These are phyloP conservation scores for Seiridium cupressi DNA, from an alignment of 2,329 filamentous ascomycete genomes.

Conservation along the genomic window DNA sequence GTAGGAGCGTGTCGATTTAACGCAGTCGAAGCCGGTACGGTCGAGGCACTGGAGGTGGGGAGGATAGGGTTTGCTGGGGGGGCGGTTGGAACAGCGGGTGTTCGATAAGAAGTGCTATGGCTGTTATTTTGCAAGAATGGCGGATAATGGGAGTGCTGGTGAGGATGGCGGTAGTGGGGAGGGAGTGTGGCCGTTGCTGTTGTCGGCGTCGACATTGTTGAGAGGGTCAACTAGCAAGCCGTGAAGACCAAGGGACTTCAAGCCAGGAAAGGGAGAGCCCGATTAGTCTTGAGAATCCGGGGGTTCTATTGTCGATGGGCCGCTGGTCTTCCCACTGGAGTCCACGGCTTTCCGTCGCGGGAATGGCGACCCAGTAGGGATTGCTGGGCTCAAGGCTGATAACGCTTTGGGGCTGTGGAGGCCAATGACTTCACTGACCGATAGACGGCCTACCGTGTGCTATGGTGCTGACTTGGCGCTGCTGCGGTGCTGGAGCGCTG, in stretches of 20 bases:
- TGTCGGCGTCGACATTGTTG: slow-evolving; percentile 76
- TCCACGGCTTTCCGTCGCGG: slow-evolving; percentile 1
- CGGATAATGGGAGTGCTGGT: slow-evolving; percentile 50
- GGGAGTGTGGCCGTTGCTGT: slow-evolving; percentile 72
- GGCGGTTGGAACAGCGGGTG: slow-evolving; percentile 15
- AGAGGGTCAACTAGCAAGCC: not conserved
- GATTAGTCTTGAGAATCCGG: slow-evolving; percentile 6
- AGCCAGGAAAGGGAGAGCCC: not conserved
- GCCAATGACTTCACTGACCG: slow-evolving; percentile 7
- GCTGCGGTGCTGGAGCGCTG: not conserved
- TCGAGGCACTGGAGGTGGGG: slow-evolving; percentile 36
- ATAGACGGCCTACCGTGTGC: not conserved
- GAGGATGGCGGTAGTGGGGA: slow-evolving; percentile 60
- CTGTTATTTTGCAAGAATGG: slow-evolving; percentile 22
- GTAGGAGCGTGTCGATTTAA: slow-evolving; percentile 22
- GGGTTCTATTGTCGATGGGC: not conserved
- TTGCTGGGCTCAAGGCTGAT: not conserved
- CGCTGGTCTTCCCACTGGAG: slow-evolving; percentile 9
- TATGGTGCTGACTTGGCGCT: not conserved
- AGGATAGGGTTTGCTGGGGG: slow-evolving; percentile 33
- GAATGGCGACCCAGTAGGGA: too few species aligned
- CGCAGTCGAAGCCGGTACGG: not conserved
- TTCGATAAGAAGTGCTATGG: slow-evolving; percentile 48
- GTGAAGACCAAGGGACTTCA: not conserved
- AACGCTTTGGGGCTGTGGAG: not conserved